Percentiles rank a stretch among this genome's conserved stretches.
Evolutionary conservation across 2,329 filamentous ascomycete genomes (phyloP).

Genomic region (Alternaria arbusti): DNA sequence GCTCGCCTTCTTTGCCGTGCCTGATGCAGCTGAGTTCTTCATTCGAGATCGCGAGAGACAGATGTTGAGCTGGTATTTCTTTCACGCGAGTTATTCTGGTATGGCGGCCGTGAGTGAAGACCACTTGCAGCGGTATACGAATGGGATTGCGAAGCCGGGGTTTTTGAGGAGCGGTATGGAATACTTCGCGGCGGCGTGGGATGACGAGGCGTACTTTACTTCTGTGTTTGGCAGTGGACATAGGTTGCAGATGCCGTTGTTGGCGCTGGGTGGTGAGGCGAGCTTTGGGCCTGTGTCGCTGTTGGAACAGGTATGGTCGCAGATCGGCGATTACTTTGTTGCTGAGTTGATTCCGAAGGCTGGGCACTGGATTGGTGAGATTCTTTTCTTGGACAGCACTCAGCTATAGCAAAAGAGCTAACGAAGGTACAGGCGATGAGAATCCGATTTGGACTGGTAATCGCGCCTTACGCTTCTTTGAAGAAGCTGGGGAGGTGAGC

Average conservation of each 20-base stretch:
- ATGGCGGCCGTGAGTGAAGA: conserved; percentile 48
- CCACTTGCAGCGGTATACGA: conserved; percentile 49
- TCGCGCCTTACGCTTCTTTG: neutral
- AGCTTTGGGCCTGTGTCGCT: neutral
- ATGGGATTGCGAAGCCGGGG: conserved; percentile 43
- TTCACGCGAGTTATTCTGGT: conserved; percentile 53
- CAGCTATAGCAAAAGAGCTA: neutral
- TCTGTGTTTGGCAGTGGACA: neutral
- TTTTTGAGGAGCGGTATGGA: conserved; percentile 50
- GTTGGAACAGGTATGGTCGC: neutral
- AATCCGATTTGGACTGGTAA: neutral
- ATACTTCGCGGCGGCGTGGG: conserved; percentile 34
- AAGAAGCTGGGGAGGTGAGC: neutral
- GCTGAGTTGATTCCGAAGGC: neutral
- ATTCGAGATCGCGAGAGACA: conserved; percentile 52
- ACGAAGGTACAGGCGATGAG: neutral
- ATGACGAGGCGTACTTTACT: neutral
- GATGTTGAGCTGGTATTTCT: conserved; percentile 57
- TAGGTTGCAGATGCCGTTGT: neutral
- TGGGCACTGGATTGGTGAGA: neutral
- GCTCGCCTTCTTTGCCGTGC: conserved; percentile 54
- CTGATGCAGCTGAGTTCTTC: conserved; percentile 57
- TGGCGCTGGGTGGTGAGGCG: neutral
- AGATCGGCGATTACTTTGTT: neutral
- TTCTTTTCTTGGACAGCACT: neutral